Evolutionary conservation across 192 early-diverging fungal species (phyloP), one percentile per base, ranked within the genome.

Genomic region (Glomus cerebriforme): DNA sequence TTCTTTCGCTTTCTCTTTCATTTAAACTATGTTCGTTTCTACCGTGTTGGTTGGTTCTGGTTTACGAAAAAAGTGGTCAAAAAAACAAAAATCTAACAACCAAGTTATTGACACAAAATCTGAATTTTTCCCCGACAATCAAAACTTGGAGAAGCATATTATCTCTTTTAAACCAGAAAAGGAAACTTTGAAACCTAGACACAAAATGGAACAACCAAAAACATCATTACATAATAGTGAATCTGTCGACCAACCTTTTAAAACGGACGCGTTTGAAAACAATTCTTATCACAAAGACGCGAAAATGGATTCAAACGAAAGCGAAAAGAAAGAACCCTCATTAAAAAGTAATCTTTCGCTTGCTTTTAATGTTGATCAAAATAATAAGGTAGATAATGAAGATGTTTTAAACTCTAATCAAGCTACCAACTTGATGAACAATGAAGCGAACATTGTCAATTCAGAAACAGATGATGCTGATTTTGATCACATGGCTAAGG

Each of bases 11-110:
- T 12, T 73, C 35, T 37, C 12, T 69, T 4, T 22, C 9, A 34
- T 49, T 49, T 73, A 12, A 73, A 73, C 10, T 19, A 73, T 73
- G 70, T 43, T 73, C 58, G 37, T 8, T 43, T 26, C 47, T 49
- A 24, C 70, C 45, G 29, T 73, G 24, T 34, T 73, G 70, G 70
- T 26, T 26, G 15, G 27, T 73, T 24, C 26, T 22, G 45, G 8
- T 47, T 73, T 24, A 35, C 70, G 26, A 47, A 73, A 73, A 34
- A 73, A 73, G 45, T 49, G 22, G 47, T 73, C 45, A 29, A 73
- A 73, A 73, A 73, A 73, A 39, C 35, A 19, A 73, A 73, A 73
- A 3, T 9, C 32, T 27, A 43, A 73, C 9, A 22, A 22, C 15
- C 6, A 69, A 35, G 67, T 32, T 22, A 26, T 37, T n/a, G 35